Evolutionary conservation across 2,329 filamentous ascomycete genomes (phyloP).

Genomic region (Cercospora citrullina): DNA sequence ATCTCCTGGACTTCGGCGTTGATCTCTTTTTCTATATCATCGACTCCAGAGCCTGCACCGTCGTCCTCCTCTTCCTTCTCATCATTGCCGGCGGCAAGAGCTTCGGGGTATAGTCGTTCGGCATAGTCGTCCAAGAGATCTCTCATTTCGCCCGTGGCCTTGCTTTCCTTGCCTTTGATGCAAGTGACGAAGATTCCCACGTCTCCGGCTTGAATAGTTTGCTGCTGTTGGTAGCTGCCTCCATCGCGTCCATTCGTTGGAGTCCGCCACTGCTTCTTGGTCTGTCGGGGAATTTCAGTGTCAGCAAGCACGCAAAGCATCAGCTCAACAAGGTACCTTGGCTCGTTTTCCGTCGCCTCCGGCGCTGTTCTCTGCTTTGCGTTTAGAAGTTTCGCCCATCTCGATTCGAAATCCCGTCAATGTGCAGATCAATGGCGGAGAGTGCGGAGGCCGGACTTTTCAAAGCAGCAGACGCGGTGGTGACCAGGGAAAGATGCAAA

Average conservation of each 20-base stretch:
- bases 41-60: slow-evolving; percentile 41
- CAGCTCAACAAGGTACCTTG: neutral
- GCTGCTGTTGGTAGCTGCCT: slow-evolving; percentile 23
- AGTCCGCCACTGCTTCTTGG: slow-evolving; percentile 45
- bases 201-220: slow-evolving; percentile 64
- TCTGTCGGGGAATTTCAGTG: neutral
- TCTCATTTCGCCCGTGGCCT: slow-evolving; percentile 67
- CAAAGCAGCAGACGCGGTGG: neutral
- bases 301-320: neutral
- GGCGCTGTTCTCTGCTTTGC: slow-evolving; percentile 6
- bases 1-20: slow-evolving; percentile 68
- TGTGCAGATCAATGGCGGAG: neutral
- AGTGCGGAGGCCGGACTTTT: slow-evolving; percentile 6
- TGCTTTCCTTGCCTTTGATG: slow-evolving; percentile 68
- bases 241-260: slow-evolving; percentile 38
- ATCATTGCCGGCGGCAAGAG: slow-evolving; percentile 37
- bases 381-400: slow-evolving; percentile 13
- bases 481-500: neutral
- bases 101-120: slow-evolving; percentile 52
- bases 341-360: slow-evolving; percentile 3
- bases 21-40: slow-evolving; percentile 72
- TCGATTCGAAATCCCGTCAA: neutral
- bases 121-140: slow-evolving; percentile 67
- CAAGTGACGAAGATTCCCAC: slow-evolving; percentile 78
- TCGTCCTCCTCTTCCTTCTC: slow-evolving; percentile 39